A percentile compares a stretch with the other conserved stretches of the same genome.
phyloP scores from a whole-genome alignment of 805 yeast genomes.

The Diddensiella transvaalensis region DNA sequence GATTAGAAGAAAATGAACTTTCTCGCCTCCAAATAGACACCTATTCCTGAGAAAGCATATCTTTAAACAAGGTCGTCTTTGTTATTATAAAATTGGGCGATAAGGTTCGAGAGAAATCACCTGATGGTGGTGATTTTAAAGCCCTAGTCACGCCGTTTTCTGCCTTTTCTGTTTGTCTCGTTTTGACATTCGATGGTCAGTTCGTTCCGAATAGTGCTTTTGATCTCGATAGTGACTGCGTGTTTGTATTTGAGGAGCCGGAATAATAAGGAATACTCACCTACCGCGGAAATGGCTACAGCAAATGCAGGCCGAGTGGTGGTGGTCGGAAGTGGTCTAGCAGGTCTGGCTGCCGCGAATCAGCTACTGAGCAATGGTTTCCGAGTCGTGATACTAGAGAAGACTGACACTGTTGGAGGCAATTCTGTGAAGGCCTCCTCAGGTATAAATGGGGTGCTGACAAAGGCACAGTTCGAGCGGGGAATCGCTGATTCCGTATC shows the following conservation, averaged over 20 bases:
- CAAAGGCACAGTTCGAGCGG: constrained; percentile 53
- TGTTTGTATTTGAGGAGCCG: background rate
- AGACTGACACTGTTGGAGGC: constrained; percentile 54
- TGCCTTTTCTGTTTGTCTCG: too few relatives aligned
- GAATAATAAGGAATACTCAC: too few relatives aligned
- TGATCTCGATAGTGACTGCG: background rate
- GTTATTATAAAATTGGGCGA: background rate
- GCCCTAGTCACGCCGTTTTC: background rate
- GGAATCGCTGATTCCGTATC: constrained; percentile 54
- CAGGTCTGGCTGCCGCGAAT: constrained; percentile 62
- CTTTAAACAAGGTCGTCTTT: too few relatives aligned
- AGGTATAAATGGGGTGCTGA: constrained; percentile 70
- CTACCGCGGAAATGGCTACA: background rate
- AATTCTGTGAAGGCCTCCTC: constrained; percentile 66
- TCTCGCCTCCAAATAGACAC: too few relatives aligned
- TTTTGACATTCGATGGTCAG: background rate
- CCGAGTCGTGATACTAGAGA: constrained; percentile 52
- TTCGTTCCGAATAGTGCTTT: background rate
- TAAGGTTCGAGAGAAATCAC: background rate
- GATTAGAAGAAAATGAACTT: too few relatives aligned
- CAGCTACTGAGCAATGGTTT: constrained; percentile 50
- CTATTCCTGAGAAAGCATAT: too few relatives aligned
- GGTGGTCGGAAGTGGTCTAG: constrained; percentile 59
- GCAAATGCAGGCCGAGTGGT: background rate
- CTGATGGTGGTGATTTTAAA: background rate